Percentiles rank a stretch among this genome's conserved stretches.
Evolutionary conservation across 768 basidiomycete genomes (phyloP).

Genomic region (Pulveroboletus sp.): DNA sequence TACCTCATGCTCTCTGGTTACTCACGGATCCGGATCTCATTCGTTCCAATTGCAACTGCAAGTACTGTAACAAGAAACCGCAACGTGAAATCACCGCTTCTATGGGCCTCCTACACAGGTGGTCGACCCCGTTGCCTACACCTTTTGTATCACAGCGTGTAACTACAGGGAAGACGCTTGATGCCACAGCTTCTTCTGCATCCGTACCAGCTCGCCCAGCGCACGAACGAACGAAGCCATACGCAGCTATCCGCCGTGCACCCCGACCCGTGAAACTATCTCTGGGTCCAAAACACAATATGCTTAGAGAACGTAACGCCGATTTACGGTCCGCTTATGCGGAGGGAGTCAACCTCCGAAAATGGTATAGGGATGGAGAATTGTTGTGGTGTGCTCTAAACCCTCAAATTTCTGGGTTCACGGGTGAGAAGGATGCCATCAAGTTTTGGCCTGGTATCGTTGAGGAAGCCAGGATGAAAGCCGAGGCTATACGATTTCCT

Average conservation of each 20-base stretch:
- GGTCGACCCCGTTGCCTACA: slow-evolving; percentile 30
- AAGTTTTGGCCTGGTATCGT: slow-evolving; percentile 72
- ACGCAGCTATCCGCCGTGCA: slow-evolving; percentile 37
- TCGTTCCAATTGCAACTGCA: slow-evolving; percentile 59
- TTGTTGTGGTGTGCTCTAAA: slow-evolving; percentile 64
- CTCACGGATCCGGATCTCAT: slow-evolving; percentile 47
- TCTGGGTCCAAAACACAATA: slow-evolving; percentile 42
- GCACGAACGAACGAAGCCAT: slow-evolving; percentile 32
- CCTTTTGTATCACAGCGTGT: slow-evolving; percentile 21
- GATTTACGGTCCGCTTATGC: slow-evolving; percentile 59
- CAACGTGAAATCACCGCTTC: slow-evolving; percentile 66
- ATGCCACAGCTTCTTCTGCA: slow-evolving; percentile 16
- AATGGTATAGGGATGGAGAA: slow-evolving; percentile 67
- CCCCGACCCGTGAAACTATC: slow-evolving; percentile 32
- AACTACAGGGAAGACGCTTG: slow-evolving; percentile 9
- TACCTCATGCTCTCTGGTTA: slow-evolving; percentile 81
- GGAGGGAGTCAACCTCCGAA: slow-evolving; percentile 41
- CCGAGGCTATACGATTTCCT: slow-evolving; percentile 34
- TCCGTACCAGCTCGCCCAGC: slow-evolving; percentile 8
- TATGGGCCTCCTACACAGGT: slow-evolving; percentile 42
- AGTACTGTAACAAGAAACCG: slow-evolving; percentile 67
- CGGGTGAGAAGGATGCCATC: slow-evolving; percentile 42
- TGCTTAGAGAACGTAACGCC: slow-evolving; percentile 57
- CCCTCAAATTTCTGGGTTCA: slow-evolving; percentile 42
- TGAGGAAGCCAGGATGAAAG: slow-evolving; percentile 49